A percentile compares a stretch with the other conserved stretches of the same genome.
Conservation (phyloP, 768 basidiomycete species). For the Filobasidium floriforme region DNA sequence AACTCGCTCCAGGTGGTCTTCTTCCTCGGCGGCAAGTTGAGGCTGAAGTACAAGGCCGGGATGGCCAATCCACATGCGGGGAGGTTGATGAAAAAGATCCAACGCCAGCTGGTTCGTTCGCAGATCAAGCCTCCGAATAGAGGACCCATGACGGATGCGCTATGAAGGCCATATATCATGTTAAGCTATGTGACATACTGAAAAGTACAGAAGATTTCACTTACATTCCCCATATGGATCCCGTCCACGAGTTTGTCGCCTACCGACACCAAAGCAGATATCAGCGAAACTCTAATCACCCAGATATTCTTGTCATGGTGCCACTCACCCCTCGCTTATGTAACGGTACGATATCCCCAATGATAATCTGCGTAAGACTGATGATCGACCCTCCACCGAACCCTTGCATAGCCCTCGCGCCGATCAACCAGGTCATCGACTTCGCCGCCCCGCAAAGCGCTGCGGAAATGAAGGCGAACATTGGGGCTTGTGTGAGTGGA, state of each 20-base stretch:
- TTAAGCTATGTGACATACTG: neutral
- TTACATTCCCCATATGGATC: constrained; percentile 67
- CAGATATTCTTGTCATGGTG: neutral
- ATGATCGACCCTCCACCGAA: constrained; percentile 39
- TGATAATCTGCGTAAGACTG: constrained; percentile 29
- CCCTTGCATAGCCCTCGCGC: constrained; percentile 33
- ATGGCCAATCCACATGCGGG: constrained; percentile 43
- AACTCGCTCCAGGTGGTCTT: constrained; percentile 32
- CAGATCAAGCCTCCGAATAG: constrained; percentile 59
- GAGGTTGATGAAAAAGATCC: constrained; percentile 44
- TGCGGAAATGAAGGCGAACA: neutral
- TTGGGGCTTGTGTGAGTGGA: neutral
- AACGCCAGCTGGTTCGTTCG: constrained; percentile 24
- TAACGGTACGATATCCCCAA: constrained; percentile 65
- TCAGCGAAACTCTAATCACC: neutral
- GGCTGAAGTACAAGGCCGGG: constrained; percentile 40
- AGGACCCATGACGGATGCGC: constrained; percentile 63
- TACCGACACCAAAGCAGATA: neutral
- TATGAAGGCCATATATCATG: neutral
- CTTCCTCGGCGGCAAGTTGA: constrained; percentile 42
- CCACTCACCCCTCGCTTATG: constrained; percentile 59
- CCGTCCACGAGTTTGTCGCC: constrained; percentile 55
- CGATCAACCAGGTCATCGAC: constrained; percentile 28
- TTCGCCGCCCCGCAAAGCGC: constrained; percentile 33
- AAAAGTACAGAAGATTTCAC: neutral